phyloP scores from a whole-genome alignment of 495 filamentous ascomycete species.

The Aspergillus sclerotiicarbonarius region DNA sequence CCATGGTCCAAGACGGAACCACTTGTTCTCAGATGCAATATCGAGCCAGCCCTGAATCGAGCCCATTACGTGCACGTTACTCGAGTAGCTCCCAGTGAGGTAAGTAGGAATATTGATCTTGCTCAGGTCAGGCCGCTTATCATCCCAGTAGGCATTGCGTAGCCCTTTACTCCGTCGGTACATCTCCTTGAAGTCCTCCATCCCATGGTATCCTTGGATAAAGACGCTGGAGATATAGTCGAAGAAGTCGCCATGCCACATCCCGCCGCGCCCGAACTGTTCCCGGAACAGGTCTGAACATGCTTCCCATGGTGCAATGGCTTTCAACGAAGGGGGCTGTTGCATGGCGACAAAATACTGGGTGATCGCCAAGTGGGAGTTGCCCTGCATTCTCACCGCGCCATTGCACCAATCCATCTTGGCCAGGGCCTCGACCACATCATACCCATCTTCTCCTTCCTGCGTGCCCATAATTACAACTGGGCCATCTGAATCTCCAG shows the following conservation, averaged over 20 bases:
- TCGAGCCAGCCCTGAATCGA: conserved; percentile 35
- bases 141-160: conserved; percentile 27
- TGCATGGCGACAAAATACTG: conserved; percentile 43
- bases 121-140: conserved; percentile 26
- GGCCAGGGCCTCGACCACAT: conserved; percentile 44
- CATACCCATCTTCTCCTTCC: conserved; percentile 45
- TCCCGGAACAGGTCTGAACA: conserved; percentile 45
- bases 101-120: conserved; percentile 27
- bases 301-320: conserved; percentile 49
- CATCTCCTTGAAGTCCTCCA: conserved; percentile 34
- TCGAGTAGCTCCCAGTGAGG: conserved; percentile 28
- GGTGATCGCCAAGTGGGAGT: conserved; percentile 38
- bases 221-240: conserved; percentile 16
- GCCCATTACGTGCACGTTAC: conserved; percentile 36
- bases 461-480: conserved; percentile 44
- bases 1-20: conserved; percentile 27
- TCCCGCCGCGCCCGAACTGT: conserved; percentile 33
- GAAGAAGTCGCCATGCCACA: conserved; percentile 30
- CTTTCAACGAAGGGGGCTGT: conserved; percentile 39
- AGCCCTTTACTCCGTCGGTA: conserved; percentile 21
- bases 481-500: conserved; percentile 38
- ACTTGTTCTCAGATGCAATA: conserved; percentile 23
- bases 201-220: conserved; percentile 24
- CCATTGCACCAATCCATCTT: conserved; percentile 46
- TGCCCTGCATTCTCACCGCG: conserved; percentile 43